A percentile compares a stretch with the other conserved stretches of the same genome.
These are phyloP conservation scores for Lanmaoa rubissima DNA, from an alignment of 768 basidiomycete genomes.

Conservation along the genomic window DNA sequence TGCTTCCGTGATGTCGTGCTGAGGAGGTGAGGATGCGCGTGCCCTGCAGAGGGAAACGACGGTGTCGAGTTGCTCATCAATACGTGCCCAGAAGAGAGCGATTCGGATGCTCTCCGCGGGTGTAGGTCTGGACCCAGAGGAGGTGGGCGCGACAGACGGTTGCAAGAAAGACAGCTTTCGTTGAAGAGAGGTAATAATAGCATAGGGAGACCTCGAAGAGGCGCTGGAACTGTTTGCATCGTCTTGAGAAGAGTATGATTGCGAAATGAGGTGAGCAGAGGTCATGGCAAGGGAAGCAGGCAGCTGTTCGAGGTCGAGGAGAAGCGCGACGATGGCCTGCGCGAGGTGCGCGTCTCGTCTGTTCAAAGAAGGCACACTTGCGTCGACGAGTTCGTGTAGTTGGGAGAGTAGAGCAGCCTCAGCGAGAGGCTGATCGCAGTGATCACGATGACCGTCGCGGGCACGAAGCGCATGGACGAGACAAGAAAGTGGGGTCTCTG, in stretches of 20 bases:
- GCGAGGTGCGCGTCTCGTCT: constrained; percentile 61
- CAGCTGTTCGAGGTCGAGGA: constrained; percentile 66
- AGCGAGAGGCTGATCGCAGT: constrained; percentile 33
- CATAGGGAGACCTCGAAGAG: constrained; percentile 22
- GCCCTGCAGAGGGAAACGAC: constrained; percentile 66
- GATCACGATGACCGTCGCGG: constrained; percentile 9
- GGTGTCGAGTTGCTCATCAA: constrained; percentile 71
- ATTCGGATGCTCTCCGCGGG: constrained; percentile 55
- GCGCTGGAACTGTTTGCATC: neutral
- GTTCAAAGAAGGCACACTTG: constrained; percentile 42
- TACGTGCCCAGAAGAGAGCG: constrained; percentile 69
- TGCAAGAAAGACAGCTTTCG: constrained; percentile 70
- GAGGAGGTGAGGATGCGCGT: constrained; percentile 35
- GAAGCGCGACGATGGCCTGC: constrained; percentile 63
- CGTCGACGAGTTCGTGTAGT: constrained; percentile 53
- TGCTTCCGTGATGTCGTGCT: constrained; percentile 5
- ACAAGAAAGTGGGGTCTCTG: constrained; percentile 19
- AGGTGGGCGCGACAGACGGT: constrained; percentile 23
- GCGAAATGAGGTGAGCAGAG: constrained; percentile 14
- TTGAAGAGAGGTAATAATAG: constrained; percentile 59
- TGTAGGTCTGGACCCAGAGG: constrained; percentile 19
- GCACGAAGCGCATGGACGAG: constrained; percentile 20
- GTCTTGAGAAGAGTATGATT: constrained; percentile 6
- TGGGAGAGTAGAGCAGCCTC: constrained; percentile 60
- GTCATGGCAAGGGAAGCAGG: constrained; percentile 33